A percentile compares a stretch with the other conserved stretches of the same genome.
Conservation (phyloP, 2,329 filamentous ascomycete species). For the Tolypocladium tropicale region DNA sequence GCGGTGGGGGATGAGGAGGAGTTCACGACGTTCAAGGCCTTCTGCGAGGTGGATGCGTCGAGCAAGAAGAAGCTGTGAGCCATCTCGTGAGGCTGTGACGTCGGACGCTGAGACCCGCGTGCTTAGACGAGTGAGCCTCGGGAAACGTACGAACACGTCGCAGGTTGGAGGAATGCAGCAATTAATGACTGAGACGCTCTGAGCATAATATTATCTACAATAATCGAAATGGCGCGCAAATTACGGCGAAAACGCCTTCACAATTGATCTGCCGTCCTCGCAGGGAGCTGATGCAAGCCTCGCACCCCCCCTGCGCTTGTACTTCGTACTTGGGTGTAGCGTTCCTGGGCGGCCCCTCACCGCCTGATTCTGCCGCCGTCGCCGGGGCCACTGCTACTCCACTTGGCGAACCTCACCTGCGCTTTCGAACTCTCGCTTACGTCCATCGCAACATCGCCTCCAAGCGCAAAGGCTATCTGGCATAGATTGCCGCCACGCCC, state of each 20-base stretch:
- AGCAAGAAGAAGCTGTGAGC: constrained; percentile 17
- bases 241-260: background rate
- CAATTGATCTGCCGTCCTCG: too few relatives aligned
- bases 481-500: background rate
- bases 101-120: background rate
- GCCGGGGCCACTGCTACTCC: background rate
- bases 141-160: background rate
- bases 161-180: background rate
- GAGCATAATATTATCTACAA: background rate
- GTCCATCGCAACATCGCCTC: background rate
- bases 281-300: background rate
- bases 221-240: background rate
- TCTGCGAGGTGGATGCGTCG: constrained; percentile 65
- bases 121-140: too few relatives aligned
- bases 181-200: background rate
- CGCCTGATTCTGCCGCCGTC: background rate
- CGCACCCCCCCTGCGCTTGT: too few relatives aligned
- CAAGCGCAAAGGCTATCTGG: background rate
- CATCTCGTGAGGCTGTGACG: background rate
- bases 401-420: background rate
- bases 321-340: too few relatives aligned
- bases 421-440: background rate
- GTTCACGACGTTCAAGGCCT: constrained; percentile 86
- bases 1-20: constrained; percentile 50
- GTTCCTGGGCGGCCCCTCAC: too few relatives aligned